Base-by-base conservation (phyloP, 2,329 filamentous ascomycete species). In the Arachnomyces sp. region DNA sequence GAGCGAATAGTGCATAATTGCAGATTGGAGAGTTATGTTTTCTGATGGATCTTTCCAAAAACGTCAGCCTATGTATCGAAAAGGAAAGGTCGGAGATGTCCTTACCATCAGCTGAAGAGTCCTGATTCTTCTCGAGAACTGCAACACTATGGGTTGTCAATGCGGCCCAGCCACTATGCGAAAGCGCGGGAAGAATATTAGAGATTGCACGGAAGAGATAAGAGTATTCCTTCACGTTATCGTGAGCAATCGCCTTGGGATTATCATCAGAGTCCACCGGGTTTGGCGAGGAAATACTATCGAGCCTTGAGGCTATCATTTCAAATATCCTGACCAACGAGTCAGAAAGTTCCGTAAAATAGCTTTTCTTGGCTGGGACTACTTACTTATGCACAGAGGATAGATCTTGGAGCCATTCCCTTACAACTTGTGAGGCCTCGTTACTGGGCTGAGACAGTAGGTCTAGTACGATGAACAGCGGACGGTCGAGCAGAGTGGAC, bases 381-480 rank as follows among this genome's bases (percentile, higher is more conserved):
- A 73, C 64, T 52, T 63, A 68, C 65, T 55, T 69, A 39, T 71
- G 68, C 21, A 79, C 62, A 31, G 67, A 75, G 11, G 73, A 64
- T 7, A 75, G 55, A 39, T 66, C 63, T 34, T 84, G 82, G 3
- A 96, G 70, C 89, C 90, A 95, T 36, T 77, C 80, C 52, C 82
- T 83, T 30, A 86, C 78, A 17, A 84, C 82, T 62, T 87, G 82
- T 46, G 82, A 86, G 11, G 84, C 67, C 51, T 89, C 84, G 2
- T 80, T 82, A 14, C 77, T 73, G 44, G 86, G 80, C 43, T 89
- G 82, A 13, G 77, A 65, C 1, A 96, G 68, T 1, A 82, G 75
- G 60, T 96, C 90, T 17, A 96, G 69, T 47, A 93, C 73, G 8
- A 94, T 65, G 47, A 95, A 83, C 13, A 95, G 63, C 1, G 90